Conservation (phyloP, 768 basidiomycete genomes). For the Hygrocybe punicea region DNA sequence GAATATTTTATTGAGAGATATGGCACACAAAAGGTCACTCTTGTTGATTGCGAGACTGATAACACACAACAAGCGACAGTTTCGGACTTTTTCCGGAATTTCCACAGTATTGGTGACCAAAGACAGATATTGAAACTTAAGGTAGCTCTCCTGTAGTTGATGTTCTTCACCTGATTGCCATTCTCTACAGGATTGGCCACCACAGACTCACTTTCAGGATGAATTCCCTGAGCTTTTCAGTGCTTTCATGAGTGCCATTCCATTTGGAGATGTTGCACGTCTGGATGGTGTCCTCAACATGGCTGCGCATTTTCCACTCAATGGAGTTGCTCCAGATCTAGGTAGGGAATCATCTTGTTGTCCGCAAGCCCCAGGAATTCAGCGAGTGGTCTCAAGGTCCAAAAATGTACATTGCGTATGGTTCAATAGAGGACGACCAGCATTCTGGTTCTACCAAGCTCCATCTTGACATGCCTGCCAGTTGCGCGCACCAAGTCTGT, state of each 20-base stretch:
- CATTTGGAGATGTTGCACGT: constrained; percentile 61
- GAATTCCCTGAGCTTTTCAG: constrained; percentile 62
- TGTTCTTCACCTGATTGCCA: neutral
- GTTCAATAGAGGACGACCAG: constrained; percentile 45
- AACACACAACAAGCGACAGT: constrained; percentile 24
- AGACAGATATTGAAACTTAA: constrained; percentile 3
- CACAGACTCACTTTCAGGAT: constrained; percentile 57
- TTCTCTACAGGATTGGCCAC: constrained; percentile 56
- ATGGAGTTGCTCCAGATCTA: constrained; percentile 55
- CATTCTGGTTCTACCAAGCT: constrained; percentile 66
- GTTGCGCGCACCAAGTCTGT: constrained; percentile 61
- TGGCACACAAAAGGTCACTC: constrained; percentile 44
- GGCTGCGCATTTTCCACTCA: constrained; percentile 60
- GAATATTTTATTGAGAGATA: constrained; percentile 54
- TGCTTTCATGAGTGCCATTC: constrained; percentile 60
- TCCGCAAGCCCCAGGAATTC: constrained; percentile 3
- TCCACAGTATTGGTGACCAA: neutral
- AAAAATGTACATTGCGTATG: constrained; percentile 72
- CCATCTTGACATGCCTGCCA: constrained; percentile 75
- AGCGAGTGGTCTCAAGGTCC: constrained; percentile 43
- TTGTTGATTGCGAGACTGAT: constrained; percentile 53
- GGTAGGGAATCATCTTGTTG: constrained; percentile 29
- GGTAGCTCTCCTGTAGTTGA: neutral
- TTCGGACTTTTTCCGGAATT: constrained; percentile 26
- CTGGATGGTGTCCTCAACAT: constrained; percentile 67